A percentile compares a stretch with the other conserved stretches of the same genome.
Conservation (phyloP, 345 rosid genomes). For the Mangifera indica region DNA sequence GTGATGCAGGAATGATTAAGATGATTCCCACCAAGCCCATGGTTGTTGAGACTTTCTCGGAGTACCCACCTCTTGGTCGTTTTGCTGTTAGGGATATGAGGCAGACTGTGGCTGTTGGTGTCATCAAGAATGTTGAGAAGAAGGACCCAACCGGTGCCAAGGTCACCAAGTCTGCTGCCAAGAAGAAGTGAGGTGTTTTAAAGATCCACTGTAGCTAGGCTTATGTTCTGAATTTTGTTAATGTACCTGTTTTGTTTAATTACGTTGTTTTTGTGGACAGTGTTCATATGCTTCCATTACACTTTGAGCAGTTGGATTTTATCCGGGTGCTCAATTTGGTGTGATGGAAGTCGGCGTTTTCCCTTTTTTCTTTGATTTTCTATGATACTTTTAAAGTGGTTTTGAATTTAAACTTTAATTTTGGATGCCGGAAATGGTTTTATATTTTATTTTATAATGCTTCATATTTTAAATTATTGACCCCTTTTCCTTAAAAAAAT, state of each 20-base stretch:
- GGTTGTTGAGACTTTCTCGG: conserved; percentile 28
- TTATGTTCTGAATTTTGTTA: neutral
- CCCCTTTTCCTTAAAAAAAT: too few species aligned
- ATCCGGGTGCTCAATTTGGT: neutral
- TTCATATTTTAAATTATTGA: too few species aligned
- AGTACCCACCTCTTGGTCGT: conserved; percentile 31
- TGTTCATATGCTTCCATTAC: neutral
- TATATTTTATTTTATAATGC: neutral
- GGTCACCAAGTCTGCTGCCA: conserved; percentile 38
- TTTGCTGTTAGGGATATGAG: conserved; percentile 38
- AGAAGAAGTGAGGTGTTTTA: conserved; percentile 22
- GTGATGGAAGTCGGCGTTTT: neutral
- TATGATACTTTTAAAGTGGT: neutral
- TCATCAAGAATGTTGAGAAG: conserved; percentile 35
- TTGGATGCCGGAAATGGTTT: neutral
- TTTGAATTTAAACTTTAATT: neutral
- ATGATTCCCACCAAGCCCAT: conserved; percentile 42
- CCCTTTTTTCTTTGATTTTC: neutral
- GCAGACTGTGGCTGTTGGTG: conserved; percentile 36
- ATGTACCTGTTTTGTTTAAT: neutral
- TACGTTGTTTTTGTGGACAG: neutral
- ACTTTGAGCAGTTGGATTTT: neutral
- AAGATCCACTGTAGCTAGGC: neutral
- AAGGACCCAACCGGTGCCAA: conserved; percentile 37
- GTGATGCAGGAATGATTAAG: conserved; percentile 62